Percentiles rank a stretch among this genome's conserved stretches.
phyloP scores from a whole-genome alignment of 2,329 filamentous ascomycete species.

The Cytospora mali region DNA sequence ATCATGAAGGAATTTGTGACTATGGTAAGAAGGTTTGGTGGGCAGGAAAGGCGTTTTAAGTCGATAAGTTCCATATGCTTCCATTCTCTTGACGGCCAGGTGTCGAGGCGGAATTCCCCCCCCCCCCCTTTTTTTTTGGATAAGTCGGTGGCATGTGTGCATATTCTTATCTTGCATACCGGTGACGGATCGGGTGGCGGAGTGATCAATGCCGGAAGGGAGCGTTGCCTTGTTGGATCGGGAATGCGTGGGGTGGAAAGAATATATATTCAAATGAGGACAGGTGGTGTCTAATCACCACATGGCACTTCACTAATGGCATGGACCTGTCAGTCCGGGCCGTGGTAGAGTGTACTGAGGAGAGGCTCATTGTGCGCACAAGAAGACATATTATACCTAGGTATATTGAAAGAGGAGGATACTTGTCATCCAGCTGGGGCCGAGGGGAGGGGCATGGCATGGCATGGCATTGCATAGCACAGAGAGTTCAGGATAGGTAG shows the following conservation, averaged over 20 bases:
- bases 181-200: not conserved
- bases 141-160: not conserved
- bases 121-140: not conserved
- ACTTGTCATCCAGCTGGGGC: no score
- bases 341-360: not conserved
- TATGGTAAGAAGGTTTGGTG: not conserved
- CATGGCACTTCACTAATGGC: not conserved
- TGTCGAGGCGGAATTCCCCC: not conserved
- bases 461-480: slow-evolving; percentile 5
- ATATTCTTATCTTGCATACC: not conserved
- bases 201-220: not conserved
- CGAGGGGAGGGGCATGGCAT: not conserved
- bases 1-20: not conserved
- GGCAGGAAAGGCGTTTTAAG: not conserved
- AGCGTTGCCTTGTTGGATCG: not conserved
- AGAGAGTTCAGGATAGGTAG: not conserved
- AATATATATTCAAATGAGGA: not conserved
- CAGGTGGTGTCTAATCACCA: not conserved
- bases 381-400: no score
- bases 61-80: not conserved
- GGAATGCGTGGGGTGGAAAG: not conserved
- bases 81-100: not conserved
- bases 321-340: not conserved
- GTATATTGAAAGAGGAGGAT: not conserved
- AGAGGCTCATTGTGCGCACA: not conserved